Percentiles rank a stretch among this genome's conserved stretches.
Evolutionary conservation across 2,329 filamentous ascomycete species (phyloP).

Genomic region (Aquanectria penicillioides): DNA sequence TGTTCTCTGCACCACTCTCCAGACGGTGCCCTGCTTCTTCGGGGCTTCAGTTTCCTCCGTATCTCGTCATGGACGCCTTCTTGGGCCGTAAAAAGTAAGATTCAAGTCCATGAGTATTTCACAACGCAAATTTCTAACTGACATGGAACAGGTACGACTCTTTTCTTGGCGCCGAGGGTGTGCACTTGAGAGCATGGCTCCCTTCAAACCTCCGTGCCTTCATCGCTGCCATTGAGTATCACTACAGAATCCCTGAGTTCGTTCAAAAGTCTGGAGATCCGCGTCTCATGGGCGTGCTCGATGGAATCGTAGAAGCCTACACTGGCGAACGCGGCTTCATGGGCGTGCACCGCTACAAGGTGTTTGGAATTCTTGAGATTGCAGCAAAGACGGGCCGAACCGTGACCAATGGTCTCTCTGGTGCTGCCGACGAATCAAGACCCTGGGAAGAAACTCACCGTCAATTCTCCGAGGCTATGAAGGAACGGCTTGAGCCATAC

Average conservation of each 20-base stretch:
- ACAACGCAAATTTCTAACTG: background rate
- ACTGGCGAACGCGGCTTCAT: constrained; percentile 65
- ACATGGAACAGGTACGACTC: constrained; percentile 51
- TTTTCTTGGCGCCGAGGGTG: constrained; percentile 61
- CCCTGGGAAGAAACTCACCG: constrained; percentile 36
- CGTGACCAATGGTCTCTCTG: constrained; percentile 62
- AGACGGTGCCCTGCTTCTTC: constrained; percentile 61
- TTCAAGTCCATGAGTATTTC: fast-evolving
- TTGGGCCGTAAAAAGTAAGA: constrained; percentile 55
- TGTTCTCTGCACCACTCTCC: constrained; percentile 62
- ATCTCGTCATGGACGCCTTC: constrained; percentile 65
- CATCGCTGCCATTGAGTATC: constrained; percentile 64
- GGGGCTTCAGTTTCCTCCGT: constrained; percentile 62
- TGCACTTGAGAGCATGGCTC: constrained; percentile 63
- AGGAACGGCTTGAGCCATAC: constrained; percentile 42
- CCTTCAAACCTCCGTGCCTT: constrained; percentile 65
- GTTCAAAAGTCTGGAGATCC: constrained; percentile 61
- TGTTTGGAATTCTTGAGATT: constrained; percentile 65
- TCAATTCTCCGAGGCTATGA: constrained; percentile 35
- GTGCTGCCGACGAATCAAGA: constrained; percentile 48
- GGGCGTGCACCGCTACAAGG: constrained; percentile 66
- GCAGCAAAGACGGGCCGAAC: constrained; percentile 63
- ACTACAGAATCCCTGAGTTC: constrained; percentile 64
- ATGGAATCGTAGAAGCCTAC: constrained; percentile 65
- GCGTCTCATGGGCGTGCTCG: constrained; percentile 61